Evolutionary conservation across 2,329 filamentous ascomycete species (phyloP), one percentile per base, ranked within the genome.

Genomic region (Arthrobotrys musiformis): DNA sequence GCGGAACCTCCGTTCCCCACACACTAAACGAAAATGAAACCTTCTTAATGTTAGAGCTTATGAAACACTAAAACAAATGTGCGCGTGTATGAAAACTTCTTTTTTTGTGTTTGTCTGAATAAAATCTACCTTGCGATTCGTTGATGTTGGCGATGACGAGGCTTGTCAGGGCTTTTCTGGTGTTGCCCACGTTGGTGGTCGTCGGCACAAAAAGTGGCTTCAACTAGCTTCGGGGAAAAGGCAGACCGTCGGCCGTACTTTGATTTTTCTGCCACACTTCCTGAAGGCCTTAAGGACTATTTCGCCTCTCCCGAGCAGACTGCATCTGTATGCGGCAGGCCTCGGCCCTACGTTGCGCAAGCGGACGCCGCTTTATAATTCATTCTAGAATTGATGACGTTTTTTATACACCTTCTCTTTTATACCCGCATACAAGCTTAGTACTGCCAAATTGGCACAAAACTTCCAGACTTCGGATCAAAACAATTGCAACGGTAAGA

Each of bases 201-300:
- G 15, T 28, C 19, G 17, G 26, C 33, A 61, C n/a, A 15, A 46
- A 24, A 50, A 6, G 66, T 70, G 66, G 66, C 68, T 56, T 58
- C 58, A 9, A 19, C 7, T 5, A 13, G 60, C n/a, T 56, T 48
- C 44, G 68, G 44, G 56, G 17, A 52, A 70, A 73, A 73, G 61
- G 69, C 69, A 67, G 50, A 73, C 69, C 69, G 69, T 52, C 61
- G 69, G 61, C 61, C 61, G 40, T 50, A 66, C 37, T 44, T 15
- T 50, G 33, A 42, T 44, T 50, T 61, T 52, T 56, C 19, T 61
- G 24, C 54, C 66, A 61, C 26, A 30, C 26, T 61, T 61, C 24
- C 30, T 1, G 9, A 26, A 48, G 26, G 28, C n/a, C n/a, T n/a
- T n/a, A n/a, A n/a, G 15, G 17, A 3, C 48, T 28, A 7, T 30